Evolutionary conservation across 306 rosid species (phyloP).

Genomic region (Quercus variabilis): DNA sequence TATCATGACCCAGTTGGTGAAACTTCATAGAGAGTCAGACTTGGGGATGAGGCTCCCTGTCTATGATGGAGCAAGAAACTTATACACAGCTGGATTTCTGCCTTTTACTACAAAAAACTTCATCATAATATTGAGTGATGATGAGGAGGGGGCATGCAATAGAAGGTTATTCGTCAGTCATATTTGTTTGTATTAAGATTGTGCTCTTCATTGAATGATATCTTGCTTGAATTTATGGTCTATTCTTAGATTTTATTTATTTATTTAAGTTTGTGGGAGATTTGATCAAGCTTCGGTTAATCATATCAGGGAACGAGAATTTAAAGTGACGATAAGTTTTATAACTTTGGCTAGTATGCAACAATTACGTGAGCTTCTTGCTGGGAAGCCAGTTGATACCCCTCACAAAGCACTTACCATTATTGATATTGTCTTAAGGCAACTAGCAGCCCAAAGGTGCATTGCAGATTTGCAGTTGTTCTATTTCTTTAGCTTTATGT

Average conservation of each 20-base stretch:
- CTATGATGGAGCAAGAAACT: slow-evolving; percentile 46
- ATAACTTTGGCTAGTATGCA: slow-evolving; percentile 39
- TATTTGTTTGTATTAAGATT: neutral
- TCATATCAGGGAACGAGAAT: slow-evolving; percentile 36
- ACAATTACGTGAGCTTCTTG: slow-evolving; percentile 42
- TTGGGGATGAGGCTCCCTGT: slow-evolving; percentile 40
- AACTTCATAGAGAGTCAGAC: slow-evolving; percentile 28
- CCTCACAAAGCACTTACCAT: slow-evolving; percentile 45
- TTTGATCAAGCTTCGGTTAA: neutral
- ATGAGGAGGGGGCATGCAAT: slow-evolving; percentile 20
- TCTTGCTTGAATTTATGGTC: neutral
- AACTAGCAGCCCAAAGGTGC: slow-evolving; percentile 41
- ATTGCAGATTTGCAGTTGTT: slow-evolving; percentile 9
- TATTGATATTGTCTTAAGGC: slow-evolving; percentile 44
- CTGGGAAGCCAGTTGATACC: slow-evolving; percentile 35
- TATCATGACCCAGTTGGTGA: slow-evolving; percentile 42
- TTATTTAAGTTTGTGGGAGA: neutral
- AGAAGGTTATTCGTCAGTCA: slow-evolving; percentile 23
- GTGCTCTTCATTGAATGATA: neutral
- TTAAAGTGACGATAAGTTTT: slow-evolving; percentile 33
- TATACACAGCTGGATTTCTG: slow-evolving; percentile 50
- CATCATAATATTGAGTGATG: slow-evolving; percentile 19
- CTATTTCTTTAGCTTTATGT: slow-evolving; percentile 7
- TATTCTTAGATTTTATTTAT: neutral
- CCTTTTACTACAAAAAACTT: slow-evolving; percentile 45